Evolutionary conservation across 2,329 filamentous ascomycete genomes (phyloP).

Genomic region (Cytospora schulzeri): DNA sequence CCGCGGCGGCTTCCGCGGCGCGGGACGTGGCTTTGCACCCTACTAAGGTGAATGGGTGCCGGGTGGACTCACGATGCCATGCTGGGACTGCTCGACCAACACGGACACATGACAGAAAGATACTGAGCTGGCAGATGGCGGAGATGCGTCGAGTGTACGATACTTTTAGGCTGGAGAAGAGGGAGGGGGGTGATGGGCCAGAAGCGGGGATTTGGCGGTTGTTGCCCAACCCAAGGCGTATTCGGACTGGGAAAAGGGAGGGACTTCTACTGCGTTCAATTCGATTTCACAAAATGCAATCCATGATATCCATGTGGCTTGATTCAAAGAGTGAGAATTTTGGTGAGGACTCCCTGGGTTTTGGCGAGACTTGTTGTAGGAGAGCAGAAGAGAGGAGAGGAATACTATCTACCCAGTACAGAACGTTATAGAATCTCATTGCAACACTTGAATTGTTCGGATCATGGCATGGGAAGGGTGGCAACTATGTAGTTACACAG

Average conservation of each 20-base stretch:
- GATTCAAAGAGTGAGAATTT: background rate
- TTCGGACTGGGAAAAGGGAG: slow-evolving; percentile 20
- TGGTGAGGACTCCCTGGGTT: background rate
- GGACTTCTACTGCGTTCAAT: slow-evolving; percentile 9
- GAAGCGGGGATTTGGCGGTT: slow-evolving; percentile 22
- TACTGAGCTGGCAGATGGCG: background rate
- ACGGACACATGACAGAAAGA: background rate
- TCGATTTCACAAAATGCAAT: slow-evolving; percentile 8
- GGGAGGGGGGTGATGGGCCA: slow-evolving; percentile 7
- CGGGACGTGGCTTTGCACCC: slow-evolving; percentile 63
- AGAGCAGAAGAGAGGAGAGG: too few species aligned
- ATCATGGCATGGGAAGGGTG: background rate
- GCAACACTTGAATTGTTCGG: too few species aligned
- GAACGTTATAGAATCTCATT: too few species aligned
- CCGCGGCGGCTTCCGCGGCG: slow-evolving; percentile 57
- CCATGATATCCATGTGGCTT: slow-evolving; percentile 4
- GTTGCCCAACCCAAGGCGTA: slow-evolving; percentile 23
- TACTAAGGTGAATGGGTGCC: slow-evolving; percentile 51
- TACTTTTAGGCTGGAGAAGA: background rate
- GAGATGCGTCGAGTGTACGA: slow-evolving; percentile 15
- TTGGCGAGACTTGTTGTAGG: background rate
- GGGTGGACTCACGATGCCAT: background rate
- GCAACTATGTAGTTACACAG: background rate
- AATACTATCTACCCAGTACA: too few species aligned
- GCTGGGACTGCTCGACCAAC: background rate